Evolutionary conservation across 2,329 filamentous ascomycete genomes (phyloP), one percentile per base, ranked within the genome.

Genomic region (Fusarium palustre): DNA sequence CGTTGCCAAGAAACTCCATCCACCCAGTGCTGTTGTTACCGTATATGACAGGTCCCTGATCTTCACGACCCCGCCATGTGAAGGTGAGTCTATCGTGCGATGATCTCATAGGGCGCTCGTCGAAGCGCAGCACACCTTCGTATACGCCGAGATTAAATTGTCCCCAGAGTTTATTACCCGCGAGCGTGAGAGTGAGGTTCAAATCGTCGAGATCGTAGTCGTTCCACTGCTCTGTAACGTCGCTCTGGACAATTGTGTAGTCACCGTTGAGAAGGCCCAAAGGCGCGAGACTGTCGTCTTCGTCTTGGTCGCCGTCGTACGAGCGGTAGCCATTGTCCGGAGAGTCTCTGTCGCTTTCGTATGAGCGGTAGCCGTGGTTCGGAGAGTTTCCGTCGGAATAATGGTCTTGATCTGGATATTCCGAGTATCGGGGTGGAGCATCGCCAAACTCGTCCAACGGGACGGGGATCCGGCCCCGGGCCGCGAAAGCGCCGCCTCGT

Each of bases 251-350:
- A 16, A 86, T 70, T 6, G 74, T 66, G 71, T 86, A 87, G 5
- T 76, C 74, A 11, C 85, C 84, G 49, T 84, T 85, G 16, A 86
- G 69, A 4, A 80, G 70, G 3, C 80, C 79, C 0, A 83, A 72
- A 3, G 77, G 71, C 4, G 39, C 39, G 5, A 55, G 28, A 12
- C 20, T 33, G 3, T 18, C 45, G 1, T 28, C 56, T 1, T 38
- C 38, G 2, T 78, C 39, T 7, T 63, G 52, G n/a, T 64, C 53
- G 42, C 50, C 36, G 13, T 30, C 33, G 7, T 46, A n/a, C 4
- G 28, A 30, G 2, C 28, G 28, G 28, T 30, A 34, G 33, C 33
- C 33, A 5, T 18, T 9, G 13, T 7, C 7, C 7, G 31, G 31
- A 34, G 31, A 34, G 31, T 34, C 31, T 34, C 48, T 53, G 9